phyloP scores from a whole-genome alignment of 2,329 filamentous ascomycete genomes.

The Xylaria sp. region DNA sequence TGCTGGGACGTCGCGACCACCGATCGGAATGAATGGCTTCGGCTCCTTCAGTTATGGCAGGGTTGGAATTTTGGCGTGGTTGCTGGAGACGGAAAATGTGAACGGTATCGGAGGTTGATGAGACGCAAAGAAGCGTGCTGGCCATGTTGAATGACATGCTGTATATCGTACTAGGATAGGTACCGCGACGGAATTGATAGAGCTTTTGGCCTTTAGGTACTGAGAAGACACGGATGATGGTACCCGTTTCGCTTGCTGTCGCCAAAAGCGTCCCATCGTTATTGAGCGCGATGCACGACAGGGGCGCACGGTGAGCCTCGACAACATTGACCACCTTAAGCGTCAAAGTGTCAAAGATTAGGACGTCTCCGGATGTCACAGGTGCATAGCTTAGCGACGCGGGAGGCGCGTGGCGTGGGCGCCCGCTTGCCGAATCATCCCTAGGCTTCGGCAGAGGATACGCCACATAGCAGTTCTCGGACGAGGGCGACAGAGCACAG shows the following conservation, averaged over 20 bases:
- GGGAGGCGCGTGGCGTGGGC: conserved; percentile 80
- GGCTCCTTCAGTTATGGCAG: conserved; percentile 35
- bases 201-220: conserved; percentile 87
- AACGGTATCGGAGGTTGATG: conserved; percentile 91
- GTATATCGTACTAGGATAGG: conserved; percentile 92
- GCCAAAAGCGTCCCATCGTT: conserved; percentile 87
- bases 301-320: conserved; percentile 85
- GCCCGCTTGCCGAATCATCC: conserved; percentile 51
- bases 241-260: conserved; percentile 94
- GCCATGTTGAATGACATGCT: conserved; percentile 98
- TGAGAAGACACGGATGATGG: conserved; percentile 93
- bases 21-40: conserved; percentile 43
- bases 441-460: conserved; percentile 79
- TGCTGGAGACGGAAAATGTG: conserved; percentile 83
- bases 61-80: conserved; percentile 35
- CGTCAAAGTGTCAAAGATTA: conserved; percentile 85
- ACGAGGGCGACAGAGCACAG: conserved; percentile 87
- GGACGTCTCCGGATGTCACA: conserved; percentile 83
- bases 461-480: conserved; percentile 91
- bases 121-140: conserved; percentile 89
- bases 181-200: conserved; percentile 92
- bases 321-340: conserved; percentile 93
- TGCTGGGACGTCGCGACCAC: conserved; percentile 49
- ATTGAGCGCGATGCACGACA: conserved; percentile 88
- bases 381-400: conserved; percentile 65